Base-by-base conservation (phyloP, 257 asterid species). In the Przewalskia tangutica region DNA sequence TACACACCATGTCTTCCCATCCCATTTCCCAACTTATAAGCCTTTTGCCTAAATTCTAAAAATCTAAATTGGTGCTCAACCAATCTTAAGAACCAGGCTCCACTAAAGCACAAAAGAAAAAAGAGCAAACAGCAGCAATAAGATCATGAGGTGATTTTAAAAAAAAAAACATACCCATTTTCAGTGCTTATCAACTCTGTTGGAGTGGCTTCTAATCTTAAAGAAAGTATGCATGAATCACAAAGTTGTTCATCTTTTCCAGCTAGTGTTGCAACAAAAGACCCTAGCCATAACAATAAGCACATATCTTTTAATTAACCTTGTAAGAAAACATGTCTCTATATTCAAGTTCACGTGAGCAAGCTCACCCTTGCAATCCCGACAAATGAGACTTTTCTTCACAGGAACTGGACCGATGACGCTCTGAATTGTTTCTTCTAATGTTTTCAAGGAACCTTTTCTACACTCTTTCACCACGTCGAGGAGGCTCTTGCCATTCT, bases 391-490 rank as follows among this genome's bases (percentile, higher is more conserved):
- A 71, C 93, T 86, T 91, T 92, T 97, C 88, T 88, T 91, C 86
- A 86, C 90, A 81, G 94, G 98, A 89, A 89, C 62, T 73, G 97
- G 98, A 73, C 99, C 98, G 7, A 94, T 90, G 81, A 93, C 83
- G 73, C 91, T 90, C 66, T 87, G 97, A 85, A 96, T 85, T 53
- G 94, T 90, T 88, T 94, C 96, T 89, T 93, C 97, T 81, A 96
- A 80, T 36, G 90, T 85, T 88, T 93, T 91, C 77, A 89, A 85
- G 73, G 97, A 88, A 84, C 91, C 84, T 84, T 92, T 94, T 66
- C 98, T 89, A 85, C 98, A 94, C 87, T 93, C 98, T 85, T 92
- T 94, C 88, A 96, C 97, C 85, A 94, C 95, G 58, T 96, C 98
- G 83, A 94, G 88, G 81, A 96, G 97, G 84, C 99, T 93, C 86